These are phyloP conservation scores for Rhizopus microsporus DNA, from an alignment of 371 early-diverging fungal species.

Conservation along the genomic window DNA sequence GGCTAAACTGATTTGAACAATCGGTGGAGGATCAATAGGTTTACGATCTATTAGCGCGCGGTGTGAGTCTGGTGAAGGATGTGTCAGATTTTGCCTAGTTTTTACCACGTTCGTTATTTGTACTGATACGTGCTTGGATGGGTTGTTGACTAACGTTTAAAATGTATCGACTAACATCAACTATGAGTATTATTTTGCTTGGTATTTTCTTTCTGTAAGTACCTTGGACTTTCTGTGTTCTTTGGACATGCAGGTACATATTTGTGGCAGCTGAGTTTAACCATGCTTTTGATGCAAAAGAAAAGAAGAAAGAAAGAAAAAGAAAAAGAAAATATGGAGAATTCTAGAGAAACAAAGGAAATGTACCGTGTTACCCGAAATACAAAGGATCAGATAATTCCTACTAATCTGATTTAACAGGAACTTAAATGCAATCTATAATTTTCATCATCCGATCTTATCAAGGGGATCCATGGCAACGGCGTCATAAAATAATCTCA, in stretches of 20 bases:
- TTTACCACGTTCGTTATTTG: constrained; percentile 35
- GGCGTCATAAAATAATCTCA: too few species aligned
- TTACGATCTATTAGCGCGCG: constrained; percentile 62
- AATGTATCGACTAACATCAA: constrained; percentile 5
- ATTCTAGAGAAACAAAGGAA: too few species aligned
- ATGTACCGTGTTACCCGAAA: too few species aligned
- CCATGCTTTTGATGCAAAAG: constrained; percentile 5
- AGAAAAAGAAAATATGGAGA: not conserved
- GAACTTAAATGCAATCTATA: too few species aligned
- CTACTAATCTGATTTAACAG: too few species aligned
- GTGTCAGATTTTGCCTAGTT: not conserved
- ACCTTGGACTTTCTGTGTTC: constrained; percentile 11
- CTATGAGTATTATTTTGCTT: too few species aligned
- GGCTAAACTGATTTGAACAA: constrained; percentile 68
- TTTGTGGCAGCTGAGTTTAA: constrained; percentile 17
- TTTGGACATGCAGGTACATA: constrained; percentile 17
- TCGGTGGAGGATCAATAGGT: constrained; percentile 90
- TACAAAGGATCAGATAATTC: too few species aligned
- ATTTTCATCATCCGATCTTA: too few species aligned
- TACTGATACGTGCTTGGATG: constrained; percentile 37
- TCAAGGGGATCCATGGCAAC: too few species aligned
- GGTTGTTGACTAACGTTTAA: constrained; percentile 45
- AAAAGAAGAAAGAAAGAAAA: constrained; percentile 1
- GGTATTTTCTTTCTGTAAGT: constrained; percentile 4
- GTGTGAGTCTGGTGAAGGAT: not conserved